Conservation (phyloP, 108 stramenopile species). For the Fistulifera pelliculosa region DNA sequence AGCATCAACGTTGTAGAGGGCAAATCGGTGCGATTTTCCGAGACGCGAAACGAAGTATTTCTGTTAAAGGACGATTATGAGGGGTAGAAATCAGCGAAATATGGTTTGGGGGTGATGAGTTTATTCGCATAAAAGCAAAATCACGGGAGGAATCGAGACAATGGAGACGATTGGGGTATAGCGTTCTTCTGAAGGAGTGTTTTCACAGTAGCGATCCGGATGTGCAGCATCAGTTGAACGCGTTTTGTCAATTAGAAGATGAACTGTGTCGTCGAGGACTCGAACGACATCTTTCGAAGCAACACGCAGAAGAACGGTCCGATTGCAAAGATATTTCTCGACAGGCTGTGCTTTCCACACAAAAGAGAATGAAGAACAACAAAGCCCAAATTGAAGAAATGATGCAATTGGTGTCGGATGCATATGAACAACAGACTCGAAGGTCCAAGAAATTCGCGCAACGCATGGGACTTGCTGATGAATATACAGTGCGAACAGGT, state of each 20-base stretch:
- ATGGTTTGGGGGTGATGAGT: conserved; percentile 7
- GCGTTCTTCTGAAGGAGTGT: conserved; percentile 10
- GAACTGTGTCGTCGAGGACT: conserved; percentile 5
- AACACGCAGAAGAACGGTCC: conserved; percentile 9
- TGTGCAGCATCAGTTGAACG: conserved; percentile 3
- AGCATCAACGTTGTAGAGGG: no score
- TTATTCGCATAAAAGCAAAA: conserved; percentile 1
- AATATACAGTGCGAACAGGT: background rate
- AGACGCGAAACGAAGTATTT: no score
- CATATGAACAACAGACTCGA: conserved; percentile 5
- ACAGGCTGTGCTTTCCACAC: conserved; percentile 4
- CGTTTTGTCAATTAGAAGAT: conserved; percentile 13
- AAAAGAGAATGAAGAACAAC: background rate
- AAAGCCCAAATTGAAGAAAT: conserved; percentile 1
- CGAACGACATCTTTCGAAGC: conserved; percentile 6
- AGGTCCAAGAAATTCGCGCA: conserved; percentile 11
- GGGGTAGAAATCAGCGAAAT: conserved; percentile 4
- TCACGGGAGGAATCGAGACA: conserved; percentile 5
- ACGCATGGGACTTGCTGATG: conserved; percentile 10
- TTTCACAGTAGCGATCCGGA: conserved; percentile 3
- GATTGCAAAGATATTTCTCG: conserved; percentile 5
- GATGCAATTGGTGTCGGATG: background rate
- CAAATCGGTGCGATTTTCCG: no score
- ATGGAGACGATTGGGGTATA: conserved; percentile 5
- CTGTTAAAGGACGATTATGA: conserved; percentile 1